Base-by-base conservation (phyloP, 2,329 filamentous ascomycete species). In the Ophiostoma sp. region DNA sequence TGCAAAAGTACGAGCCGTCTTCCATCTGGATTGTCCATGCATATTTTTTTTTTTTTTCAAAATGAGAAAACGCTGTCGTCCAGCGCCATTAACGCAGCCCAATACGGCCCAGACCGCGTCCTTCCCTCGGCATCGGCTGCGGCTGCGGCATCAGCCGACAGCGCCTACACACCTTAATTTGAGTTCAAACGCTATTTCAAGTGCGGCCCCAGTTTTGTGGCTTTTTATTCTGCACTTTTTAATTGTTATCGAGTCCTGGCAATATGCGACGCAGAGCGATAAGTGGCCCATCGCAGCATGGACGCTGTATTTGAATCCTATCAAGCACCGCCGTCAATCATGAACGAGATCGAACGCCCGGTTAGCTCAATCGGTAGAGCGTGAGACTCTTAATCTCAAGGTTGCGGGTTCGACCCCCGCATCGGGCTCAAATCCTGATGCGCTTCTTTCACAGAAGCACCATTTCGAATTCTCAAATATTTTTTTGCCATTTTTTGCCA, bases 341-440 rank as follows among this genome's bases (percentile, higher is more conserved):
- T 48, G 2, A 74, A 75, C 64, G 71, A 76, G 74, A 75, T 73
- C 72, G 36, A 74, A 76, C 75, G 85, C 85, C 85, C 83, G 85
- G 86, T 85, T 90, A 89, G 87, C 87, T 89, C 87, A 89, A 89
- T 89, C 87, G 87, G 87, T 90, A 91, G 89, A 91, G 88, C 89
- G 88, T 90, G 86, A 90, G 89, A 90, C 89, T 91, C 89, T 88
- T 87, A 87, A 86, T 78, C 77, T 78, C 76, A 78, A 78, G 77
- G 78, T 78, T 79, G 78, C 77, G 78, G 78, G 78, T 79, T 79
- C 77, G 84, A 85, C 83, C 84, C 84, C 84, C 84, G 83, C 84
- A 81, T 83, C 78, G 81, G 82, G 82, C 82, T 83, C 81, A 82
- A 82, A 80, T 82, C 81, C 82, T 77, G 80, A 81, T 81, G 80